These are phyloP conservation scores for Ilex paraguariensis DNA, from an alignment of 305 asterid genomes.

Conservation along the genomic window DNA sequence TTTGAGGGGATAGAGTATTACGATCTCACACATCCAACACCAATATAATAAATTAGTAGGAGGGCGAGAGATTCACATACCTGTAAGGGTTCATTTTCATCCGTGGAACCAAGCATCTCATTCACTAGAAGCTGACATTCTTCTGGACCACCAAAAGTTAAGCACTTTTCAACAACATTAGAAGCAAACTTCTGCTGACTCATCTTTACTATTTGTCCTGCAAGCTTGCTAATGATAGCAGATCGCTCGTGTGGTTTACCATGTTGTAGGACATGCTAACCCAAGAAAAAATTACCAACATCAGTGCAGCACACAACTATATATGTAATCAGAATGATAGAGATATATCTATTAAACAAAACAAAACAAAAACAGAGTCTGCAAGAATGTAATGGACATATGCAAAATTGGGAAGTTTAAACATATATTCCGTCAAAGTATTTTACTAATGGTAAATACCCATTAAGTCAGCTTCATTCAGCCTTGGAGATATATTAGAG, in stretches of 20 bases:
- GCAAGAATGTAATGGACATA: too few species aligned
- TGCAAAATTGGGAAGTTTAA: too few species aligned
- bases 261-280: slow-evolving; percentile 77
- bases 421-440: too few species aligned
- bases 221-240: slow-evolving; percentile 55
- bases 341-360: neutral
- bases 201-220: slow-evolving; percentile 83
- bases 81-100: slow-evolving; percentile 82
- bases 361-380: too few species aligned
- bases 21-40: too few species aligned
- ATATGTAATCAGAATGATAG: slow-evolving; percentile 1
- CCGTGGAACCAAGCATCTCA: slow-evolving; percentile 85
- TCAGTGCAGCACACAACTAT: too few species aligned
- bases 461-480: too few species aligned
- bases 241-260: slow-evolving; percentile 74
- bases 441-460: too few species aligned
- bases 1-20: too few species aligned
- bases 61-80: slow-evolving; percentile 19
- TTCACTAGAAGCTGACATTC: slow-evolving; percentile 62
- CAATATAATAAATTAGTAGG: too few species aligned
- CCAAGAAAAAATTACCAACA: slow-evolving; percentile 9
- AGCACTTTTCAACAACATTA: slow-evolving; percentile 79
- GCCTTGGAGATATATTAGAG: too few species aligned
- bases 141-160: slow-evolving; percentile 60
- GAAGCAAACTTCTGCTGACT: slow-evolving; percentile 87